Conservation (phyloP, 129 eudicot genomes). For the Flaveria ramosissima region DNA sequence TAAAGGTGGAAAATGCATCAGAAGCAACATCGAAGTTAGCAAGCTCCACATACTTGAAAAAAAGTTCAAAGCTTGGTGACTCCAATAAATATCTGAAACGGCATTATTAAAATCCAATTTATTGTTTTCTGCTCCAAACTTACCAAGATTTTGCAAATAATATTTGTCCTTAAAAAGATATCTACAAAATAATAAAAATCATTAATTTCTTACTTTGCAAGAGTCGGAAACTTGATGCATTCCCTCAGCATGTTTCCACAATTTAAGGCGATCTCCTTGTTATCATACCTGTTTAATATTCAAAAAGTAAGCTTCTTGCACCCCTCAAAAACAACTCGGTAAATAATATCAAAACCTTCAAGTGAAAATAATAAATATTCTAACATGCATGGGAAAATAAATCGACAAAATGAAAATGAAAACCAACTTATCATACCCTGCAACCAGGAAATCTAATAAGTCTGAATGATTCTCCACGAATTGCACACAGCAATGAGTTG, state of each 20-base stretch:
- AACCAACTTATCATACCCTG: constrained; percentile 54
- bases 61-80: constrained; percentile 91
- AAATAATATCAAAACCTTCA: not conserved
- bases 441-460: constrained; percentile 85
- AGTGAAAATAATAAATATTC: not conserved
- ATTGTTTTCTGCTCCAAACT: constrained; percentile 9
- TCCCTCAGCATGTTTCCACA: constrained; percentile 95
- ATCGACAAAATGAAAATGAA: not conserved
- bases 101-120: constrained; percentile 18
- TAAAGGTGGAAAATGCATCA: constrained; percentile 95
- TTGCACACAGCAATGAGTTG: constrained; percentile 68
- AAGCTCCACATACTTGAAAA: constrained; percentile 90
- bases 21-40: constrained; percentile 94
- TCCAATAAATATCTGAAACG: constrained; percentile 84
- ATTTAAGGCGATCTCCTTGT: constrained; percentile 92
- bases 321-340: constrained; percentile 6
- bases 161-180: not conserved
- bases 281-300: constrained; percentile 78
- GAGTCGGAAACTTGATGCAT: constrained; percentile 84
- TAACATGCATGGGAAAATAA: constrained; percentile 6
- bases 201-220: constrained; percentile 81
- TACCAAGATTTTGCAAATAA: constrained; percentile 6
- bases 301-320: constrained; percentile 16
- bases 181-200: constrained; percentile 21
- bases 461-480: constrained; percentile 89